Evolutionary conservation across 208 protist species (phyloP).

Genomic region (Acanthamoeba lenticulata): DNA sequence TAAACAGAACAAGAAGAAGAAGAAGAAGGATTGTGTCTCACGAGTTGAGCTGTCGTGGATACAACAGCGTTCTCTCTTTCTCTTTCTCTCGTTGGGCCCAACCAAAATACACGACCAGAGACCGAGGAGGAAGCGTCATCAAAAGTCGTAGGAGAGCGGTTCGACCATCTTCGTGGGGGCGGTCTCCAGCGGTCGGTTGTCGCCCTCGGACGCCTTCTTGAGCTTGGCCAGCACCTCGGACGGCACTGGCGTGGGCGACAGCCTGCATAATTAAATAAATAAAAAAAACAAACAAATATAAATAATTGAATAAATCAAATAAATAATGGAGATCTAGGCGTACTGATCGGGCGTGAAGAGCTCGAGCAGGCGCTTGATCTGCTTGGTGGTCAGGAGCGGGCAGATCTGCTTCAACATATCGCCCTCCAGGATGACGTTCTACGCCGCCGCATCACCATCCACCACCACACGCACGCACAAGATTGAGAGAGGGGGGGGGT

Average conservation of each 20-base stretch:
- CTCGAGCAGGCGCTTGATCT: constrained; percentile 63
- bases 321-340: neutral
- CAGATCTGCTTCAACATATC: constrained; percentile 64
- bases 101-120: too few relatives aligned
- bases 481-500: too few relatives aligned
- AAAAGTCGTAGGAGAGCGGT: neutral
- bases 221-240: neutral
- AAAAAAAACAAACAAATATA: too few relatives aligned
- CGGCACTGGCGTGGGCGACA: constrained; percentile 19
- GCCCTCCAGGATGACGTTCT: constrained; percentile 12
- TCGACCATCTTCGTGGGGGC: constrained; percentile 58
- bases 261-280: neutral
- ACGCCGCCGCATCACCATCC: too few relatives aligned
- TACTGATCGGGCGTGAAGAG: constrained; percentile 47
- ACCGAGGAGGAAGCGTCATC: too few relatives aligned
- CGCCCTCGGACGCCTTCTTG: constrained; percentile 39
- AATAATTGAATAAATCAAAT: too few relatives aligned
- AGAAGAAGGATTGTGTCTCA: neutral
- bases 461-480: too few relatives aligned
- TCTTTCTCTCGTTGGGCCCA: neutral
- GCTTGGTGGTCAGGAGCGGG: constrained; percentile 24
- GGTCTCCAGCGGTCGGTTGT: neutral
- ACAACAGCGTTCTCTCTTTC: neutral
- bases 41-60: neutral
- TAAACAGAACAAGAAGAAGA: neutral